A percentile compares a stretch with the other conserved stretches of the same genome.
These are phyloP conservation scores for Diaporthe batatas DNA, from an alignment of 2,329 filamentous ascomycete species.

Conservation along the genomic window DNA sequence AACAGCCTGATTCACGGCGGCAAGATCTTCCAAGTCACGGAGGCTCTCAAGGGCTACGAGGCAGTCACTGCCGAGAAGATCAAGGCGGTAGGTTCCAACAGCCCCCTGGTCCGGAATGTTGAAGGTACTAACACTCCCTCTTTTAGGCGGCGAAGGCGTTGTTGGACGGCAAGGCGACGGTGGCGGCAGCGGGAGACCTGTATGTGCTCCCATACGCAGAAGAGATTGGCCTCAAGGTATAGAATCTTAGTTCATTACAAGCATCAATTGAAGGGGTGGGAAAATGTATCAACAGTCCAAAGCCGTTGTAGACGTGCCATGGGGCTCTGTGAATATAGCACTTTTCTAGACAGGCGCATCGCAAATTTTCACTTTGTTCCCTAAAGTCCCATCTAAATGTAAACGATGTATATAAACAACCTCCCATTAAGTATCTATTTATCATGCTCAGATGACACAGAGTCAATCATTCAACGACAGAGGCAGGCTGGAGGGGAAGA, in stretches of 20 bases:
- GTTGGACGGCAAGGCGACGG: slow-evolving; percentile 88
- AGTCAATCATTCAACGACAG: not conserved
- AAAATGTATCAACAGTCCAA: slow-evolving; percentile 59
- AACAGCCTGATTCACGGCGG: slow-evolving; percentile 84
- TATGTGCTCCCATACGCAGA: slow-evolving; percentile 91
- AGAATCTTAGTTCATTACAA: slow-evolving; percentile 58
- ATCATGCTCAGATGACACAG: not conserved
- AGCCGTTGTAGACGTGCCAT: slow-evolving; percentile 55
- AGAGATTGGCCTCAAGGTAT: slow-evolving; percentile 95
- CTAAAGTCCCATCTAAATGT: not conserved
- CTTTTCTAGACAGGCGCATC: slow-evolving; percentile 54
- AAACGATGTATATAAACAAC: not conserved
- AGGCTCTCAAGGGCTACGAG: slow-evolving; percentile 83
- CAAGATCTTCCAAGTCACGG: slow-evolving; percentile 86
- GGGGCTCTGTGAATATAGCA: slow-evolving; percentile 62
- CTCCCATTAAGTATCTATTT: too few relatives aligned
- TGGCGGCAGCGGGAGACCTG: slow-evolving; percentile 92
- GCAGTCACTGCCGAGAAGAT: slow-evolving; percentile 86
- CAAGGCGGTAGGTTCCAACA: slow-evolving; percentile 76
- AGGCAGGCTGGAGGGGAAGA: not conserved
- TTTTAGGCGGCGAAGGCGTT: slow-evolving; percentile 86
- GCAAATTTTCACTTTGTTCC: slow-evolving; percentile 36
- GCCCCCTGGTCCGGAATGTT: not conserved
- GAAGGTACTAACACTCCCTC: slow-evolving; percentile 48
- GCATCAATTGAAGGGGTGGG: slow-evolving; percentile 42